A percentile compares a stretch with the other conserved stretches of the same genome.
Evolutionary conservation across 2,329 filamentous ascomycete genomes (phyloP).

Genomic region (Geosmithia putterillii): DNA sequence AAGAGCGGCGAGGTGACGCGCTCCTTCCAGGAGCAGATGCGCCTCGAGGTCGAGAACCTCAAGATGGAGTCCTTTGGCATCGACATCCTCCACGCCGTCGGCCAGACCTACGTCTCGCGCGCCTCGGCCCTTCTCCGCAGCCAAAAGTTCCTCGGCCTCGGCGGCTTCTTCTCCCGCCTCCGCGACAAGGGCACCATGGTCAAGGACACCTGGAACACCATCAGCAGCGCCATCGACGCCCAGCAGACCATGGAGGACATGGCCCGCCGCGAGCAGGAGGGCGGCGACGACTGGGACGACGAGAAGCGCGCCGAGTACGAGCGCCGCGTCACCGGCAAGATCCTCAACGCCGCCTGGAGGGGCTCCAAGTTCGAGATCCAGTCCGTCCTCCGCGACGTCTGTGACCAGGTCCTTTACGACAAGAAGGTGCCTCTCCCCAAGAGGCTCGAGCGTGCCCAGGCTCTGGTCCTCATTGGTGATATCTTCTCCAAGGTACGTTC

Average conservation of each 20-base stretch:
- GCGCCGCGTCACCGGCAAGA: slow-evolving; percentile 92
- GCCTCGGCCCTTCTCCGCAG: slow-evolving; percentile 79
- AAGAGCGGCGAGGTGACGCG: slow-evolving; percentile 72
- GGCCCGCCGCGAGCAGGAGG: slow-evolving; percentile 88
- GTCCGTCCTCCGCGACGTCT: slow-evolving; percentile 87
- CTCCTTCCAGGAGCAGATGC: slow-evolving; percentile 89
- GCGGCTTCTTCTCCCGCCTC: slow-evolving; percentile 84
- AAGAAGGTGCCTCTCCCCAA: slow-evolving; percentile 72
- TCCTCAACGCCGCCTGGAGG: slow-evolving; percentile 89
- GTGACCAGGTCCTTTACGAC: slow-evolving; percentile 72
- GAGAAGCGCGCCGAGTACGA: slow-evolving; percentile 95
- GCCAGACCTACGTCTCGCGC: slow-evolving; percentile 80
- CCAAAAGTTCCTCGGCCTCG: slow-evolving; percentile 93
- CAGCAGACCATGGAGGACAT: slow-evolving; percentile 99
- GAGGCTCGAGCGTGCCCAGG: slow-evolving; percentile 81
- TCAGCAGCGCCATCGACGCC: slow-evolving; percentile 88
- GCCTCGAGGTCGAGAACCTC: slow-evolving; percentile 88
- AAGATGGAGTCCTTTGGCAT: slow-evolving; percentile 99
- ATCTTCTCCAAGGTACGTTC: slow-evolving; percentile 69
- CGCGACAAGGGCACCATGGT: slow-evolving; percentile 95
- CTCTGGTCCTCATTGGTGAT: slow-evolving; percentile 76
- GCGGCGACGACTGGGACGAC: slow-evolving; percentile 96
- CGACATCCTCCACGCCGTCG: slow-evolving; percentile 92
- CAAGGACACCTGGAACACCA: slow-evolving; percentile 98
- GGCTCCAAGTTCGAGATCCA: slow-evolving; percentile 98